Evolutionary conservation across 805 yeast species (phyloP), one percentile per base, ranked within the genome.

Genomic region (Sugiyamaella americana): DNA sequence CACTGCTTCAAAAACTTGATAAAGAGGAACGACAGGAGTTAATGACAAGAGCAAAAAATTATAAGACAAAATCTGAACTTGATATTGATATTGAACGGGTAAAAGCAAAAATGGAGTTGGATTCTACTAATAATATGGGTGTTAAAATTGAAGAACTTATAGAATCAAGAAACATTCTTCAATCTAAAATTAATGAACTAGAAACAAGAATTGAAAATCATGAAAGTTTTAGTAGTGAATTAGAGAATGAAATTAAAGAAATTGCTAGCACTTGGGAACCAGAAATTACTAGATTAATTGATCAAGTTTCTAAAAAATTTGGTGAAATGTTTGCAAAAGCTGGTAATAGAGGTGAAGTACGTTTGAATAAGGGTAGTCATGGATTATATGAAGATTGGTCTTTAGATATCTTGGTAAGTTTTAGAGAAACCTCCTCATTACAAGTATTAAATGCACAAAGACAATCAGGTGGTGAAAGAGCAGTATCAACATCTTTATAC

Each of bases 381-480:
- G 51, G 54, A 8, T 66, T 74, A 49, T 87, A 68, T 59, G 68
- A 74, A 17, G 81, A 87, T 42, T 93, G 98, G 98, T 77, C 79
- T 56, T 66, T 93, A 43, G 84, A 85, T 50, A 86, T 94, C 38
- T 62, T 79, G 62, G 98, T 93, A 5, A 80, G 87, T 51, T 93
- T 93, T 63, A 74, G 98, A 59, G 87, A 84, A 53, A 77, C 73
- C 41, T 79, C 88, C 13, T 79, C 74, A n/a, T 63, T 84, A 49
- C 80, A 80, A 52, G 76, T 77, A 17, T 71, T 93, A 41, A 89
- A 87, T 58, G 79, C 87, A n/a, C 87, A 84, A 48, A 79, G 91
- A 2, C 98, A 93, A 62, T 87, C 96, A 1, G 99, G 99, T 47
- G 99, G 99, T 43, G 99, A 93, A 64, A 78, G 96, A 58, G 95